Base-by-base conservation (phyloP, 2,329 filamentous ascomycete species). In the Pseudophaeomoniella oleicola region DNA sequence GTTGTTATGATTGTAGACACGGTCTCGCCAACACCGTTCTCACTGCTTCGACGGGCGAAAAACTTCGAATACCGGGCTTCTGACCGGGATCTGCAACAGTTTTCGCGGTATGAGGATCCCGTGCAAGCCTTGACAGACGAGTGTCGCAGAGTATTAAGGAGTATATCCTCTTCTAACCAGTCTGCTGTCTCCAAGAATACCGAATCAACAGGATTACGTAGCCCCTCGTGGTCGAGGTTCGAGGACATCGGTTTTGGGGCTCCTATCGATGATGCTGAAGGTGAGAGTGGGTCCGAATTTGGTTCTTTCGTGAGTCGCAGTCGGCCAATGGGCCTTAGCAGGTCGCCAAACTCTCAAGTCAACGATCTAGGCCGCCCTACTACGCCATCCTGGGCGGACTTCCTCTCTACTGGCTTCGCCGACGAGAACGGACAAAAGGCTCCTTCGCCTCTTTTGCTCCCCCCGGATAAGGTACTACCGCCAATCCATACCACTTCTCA, bases 361-460 rank as follows among this genome's bases (percentile, higher is more conserved):
- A 69, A 69, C 31, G 74, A 79, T 39, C 59, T 81, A 32, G 85
- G 73, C 22, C 73, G 90, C 39, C 90, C 90, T 1, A 96, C 86
- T 0, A 98, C 90, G 1, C 90, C 90, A 1, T 96, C 90, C 0
- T 98, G 90, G 90, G 90, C 90, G 3, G 90, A 98, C 55, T 98
- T 98, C 55, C 69, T 98, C 39, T 94, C 86, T 1, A 85, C 86
- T 30, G 90, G 90, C 1, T 98, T 98, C 51, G 68, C 81, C 15
- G 86, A 94, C 46, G 71, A 78, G 41, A 77, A 79, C 41, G 71
- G 69, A n/a, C 63, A 71, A n/a, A 68, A 68, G 44, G 65, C 69
- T 17, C 68, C 71, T 9, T 64, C 75, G 1, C 81, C 81, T 35
- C 60, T 92, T 34, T 64, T 94, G 16, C 66, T 96, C n/a, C 87